These are phyloP conservation scores for Persicaria maculosa DNA, from an alignment of 148 eudicot genomes.

Conservation along the genomic window DNA sequence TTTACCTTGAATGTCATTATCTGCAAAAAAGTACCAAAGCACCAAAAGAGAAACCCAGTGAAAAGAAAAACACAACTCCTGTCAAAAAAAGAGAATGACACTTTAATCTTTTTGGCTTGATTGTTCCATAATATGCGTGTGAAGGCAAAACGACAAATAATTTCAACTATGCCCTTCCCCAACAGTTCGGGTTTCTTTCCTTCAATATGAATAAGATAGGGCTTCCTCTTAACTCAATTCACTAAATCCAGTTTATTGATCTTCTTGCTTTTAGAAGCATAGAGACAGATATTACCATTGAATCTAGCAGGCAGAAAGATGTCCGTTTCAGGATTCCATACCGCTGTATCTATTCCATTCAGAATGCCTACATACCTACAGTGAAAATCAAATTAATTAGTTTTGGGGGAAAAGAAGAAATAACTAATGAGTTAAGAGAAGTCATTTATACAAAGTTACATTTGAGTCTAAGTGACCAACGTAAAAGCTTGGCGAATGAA, in stretches of 20 bases:
- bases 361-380: constrained; percentile 72
- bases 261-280: background rate
- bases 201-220: background rate
- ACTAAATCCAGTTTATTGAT: background rate
- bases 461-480: background rate
- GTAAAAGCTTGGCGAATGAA: background rate
- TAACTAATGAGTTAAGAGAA: background rate
- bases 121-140: background rate
- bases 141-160: background rate
- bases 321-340: constrained; percentile 78
- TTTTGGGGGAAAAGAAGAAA: background rate
- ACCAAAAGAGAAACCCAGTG: background rate
- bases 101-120: background rate
- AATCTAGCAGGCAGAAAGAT: constrained; percentile 57
- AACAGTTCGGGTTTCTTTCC: background rate
- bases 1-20: constrained; percentile 48
- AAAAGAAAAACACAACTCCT: background rate
- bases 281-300: constrained; percentile 38
- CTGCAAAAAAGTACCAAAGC: constrained; percentile 25
- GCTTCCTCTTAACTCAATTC: background rate
- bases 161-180: background rate
- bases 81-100: background rate
- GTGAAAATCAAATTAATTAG: constrained; percentile 5
- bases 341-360: constrained; percentile 69
- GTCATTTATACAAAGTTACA: background rate